phyloP scores from a whole-genome alignment of 768 basidiomycete genomes.

The Tephrocybe sp. region DNA sequence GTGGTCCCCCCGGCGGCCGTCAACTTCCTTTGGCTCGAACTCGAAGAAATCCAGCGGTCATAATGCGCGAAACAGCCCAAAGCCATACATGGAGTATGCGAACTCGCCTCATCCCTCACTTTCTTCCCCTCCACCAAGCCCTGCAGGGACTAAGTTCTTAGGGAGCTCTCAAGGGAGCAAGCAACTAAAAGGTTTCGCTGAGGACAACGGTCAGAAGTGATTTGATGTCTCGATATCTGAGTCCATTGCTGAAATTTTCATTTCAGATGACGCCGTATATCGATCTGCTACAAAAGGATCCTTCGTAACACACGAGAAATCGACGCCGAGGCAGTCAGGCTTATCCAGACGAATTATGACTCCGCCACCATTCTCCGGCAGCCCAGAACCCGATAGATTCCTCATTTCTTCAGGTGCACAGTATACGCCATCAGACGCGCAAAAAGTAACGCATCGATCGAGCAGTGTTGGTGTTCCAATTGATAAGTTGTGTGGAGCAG shows the following conservation, averaged over 20 bases:
- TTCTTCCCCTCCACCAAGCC: conserved; percentile 1
- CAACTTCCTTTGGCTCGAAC: neutral
- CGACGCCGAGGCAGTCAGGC: neutral
- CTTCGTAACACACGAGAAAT: neutral
- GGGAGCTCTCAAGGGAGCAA: neutral
- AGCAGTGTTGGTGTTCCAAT: too few relatives aligned
- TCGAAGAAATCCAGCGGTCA: too few relatives aligned
- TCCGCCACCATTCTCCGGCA: neutral
- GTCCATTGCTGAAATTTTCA: neutral
- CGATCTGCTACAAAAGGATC: neutral
- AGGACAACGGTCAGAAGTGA: neutral
- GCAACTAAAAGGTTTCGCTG: neutral
- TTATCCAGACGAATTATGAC: neutral
- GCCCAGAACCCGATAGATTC: conserved; percentile 2
- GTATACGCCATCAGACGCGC: neutral
- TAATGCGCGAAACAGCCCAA: neutral
- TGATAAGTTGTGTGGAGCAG: too few relatives aligned
- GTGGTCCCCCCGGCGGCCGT: neutral
- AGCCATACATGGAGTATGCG: neutral
- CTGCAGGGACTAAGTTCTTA: neutral
- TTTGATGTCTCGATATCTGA: neutral
- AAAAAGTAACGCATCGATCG: too few relatives aligned
- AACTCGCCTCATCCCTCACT: neutral
- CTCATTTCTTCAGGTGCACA: neutral
- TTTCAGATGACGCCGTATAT: neutral